These are phyloP conservation scores for Pythium guiyangense DNA, from an alignment of 352 stramenopile genomes.

Conservation along the genomic window DNA sequence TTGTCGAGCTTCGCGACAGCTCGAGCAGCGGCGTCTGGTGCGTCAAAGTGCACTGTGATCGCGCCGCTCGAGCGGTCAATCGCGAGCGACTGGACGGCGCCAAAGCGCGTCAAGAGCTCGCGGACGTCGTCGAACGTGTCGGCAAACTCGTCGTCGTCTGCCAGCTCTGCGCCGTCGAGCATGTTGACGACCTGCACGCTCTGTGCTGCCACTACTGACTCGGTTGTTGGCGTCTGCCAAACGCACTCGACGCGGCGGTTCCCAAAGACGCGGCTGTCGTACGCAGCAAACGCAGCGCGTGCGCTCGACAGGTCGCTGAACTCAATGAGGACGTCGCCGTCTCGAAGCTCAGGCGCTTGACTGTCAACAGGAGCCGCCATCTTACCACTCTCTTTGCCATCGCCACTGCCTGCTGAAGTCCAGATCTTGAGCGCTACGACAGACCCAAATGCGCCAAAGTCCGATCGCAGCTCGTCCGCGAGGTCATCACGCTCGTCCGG, in stretches of 20 bases:
- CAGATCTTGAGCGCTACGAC: slow-evolving; percentile 15
- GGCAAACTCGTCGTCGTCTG: too few relatives aligned
- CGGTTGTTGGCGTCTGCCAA: slow-evolving; percentile 11
- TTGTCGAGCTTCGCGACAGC: too few relatives aligned
- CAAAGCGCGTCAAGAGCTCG: too few relatives aligned
- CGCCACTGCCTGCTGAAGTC: neutral
- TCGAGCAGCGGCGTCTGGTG: too few relatives aligned
- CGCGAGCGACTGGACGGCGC: too few relatives aligned
- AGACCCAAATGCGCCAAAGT: slow-evolving; percentile 25
- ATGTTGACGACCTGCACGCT: neutral
- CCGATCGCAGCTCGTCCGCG: slow-evolving; percentile 23
- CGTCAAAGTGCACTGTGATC: too few relatives aligned
- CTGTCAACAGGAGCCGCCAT: too few relatives aligned
- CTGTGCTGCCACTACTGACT: too few relatives aligned
- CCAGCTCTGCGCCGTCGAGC: too few relatives aligned
- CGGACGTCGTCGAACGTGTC: too few relatives aligned
- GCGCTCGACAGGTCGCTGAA: slow-evolving; percentile 1
- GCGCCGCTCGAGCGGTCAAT: too few relatives aligned
- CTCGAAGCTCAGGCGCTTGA: too few relatives aligned
- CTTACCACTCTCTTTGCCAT: neutral
- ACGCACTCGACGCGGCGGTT: slow-evolving; percentile 6
- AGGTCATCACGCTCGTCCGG: slow-evolving; percentile 49
- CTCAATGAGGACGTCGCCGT: slow-evolving; percentile 9
- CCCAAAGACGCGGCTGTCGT: slow-evolving; percentile 6
- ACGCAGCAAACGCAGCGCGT: slow-evolving; percentile 3